Evolutionary conservation across 192 early-diverging fungal species (phyloP), one percentile per base, ranked within the genome.

Genomic region (Backusella sp.): DNA sequence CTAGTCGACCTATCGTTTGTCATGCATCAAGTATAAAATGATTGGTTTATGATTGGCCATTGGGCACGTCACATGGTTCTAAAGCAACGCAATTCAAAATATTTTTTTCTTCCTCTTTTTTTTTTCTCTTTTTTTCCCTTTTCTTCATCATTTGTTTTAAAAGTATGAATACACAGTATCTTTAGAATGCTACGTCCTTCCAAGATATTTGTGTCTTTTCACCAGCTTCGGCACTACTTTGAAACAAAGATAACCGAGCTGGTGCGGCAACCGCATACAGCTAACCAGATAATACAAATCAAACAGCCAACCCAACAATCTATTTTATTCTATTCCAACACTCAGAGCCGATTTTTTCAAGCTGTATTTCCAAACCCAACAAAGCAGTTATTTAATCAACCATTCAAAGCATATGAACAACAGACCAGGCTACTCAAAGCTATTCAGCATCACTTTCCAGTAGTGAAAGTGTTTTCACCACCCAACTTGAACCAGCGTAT

Each of bases 201-300:
- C 28, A 79, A 79, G 66, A 21, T 79, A 53, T 79, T 79, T 70
- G 67, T 53, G 46, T 62, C 70, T 19, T 68, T 79, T 59, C 77
- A 79, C 35, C 77, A 79, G 66, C 73, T 79, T 23, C 72, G 77
- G 59, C 73, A 73, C 21, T 79, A 68, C 66, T 35, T 79, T 34
- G 73, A 79, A 32, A 37, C 35, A 26, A 68, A 68, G 32, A 32
- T 79, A 35, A 68, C 72, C 3, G 77, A 79, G 67, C 66, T 79
- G 77, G 49, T 73, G n/a, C 35, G n/a, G 70, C 41, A 36, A 1
- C 23, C 39, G 23, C 66, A 70, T 52, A 46, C 75, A 56, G 32
- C 49, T 34, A 39, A 34, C 21, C 32, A 67, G 11, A 37, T 59
- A n/a, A 39, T 32, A 17, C 49, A 36, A 65, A n/a, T 36, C 8